Percentiles rank a stretch among this genome's conserved stretches.
phyloP scores from a whole-genome alignment of 257 asterid species.

The Verbascum thapsus region DNA sequence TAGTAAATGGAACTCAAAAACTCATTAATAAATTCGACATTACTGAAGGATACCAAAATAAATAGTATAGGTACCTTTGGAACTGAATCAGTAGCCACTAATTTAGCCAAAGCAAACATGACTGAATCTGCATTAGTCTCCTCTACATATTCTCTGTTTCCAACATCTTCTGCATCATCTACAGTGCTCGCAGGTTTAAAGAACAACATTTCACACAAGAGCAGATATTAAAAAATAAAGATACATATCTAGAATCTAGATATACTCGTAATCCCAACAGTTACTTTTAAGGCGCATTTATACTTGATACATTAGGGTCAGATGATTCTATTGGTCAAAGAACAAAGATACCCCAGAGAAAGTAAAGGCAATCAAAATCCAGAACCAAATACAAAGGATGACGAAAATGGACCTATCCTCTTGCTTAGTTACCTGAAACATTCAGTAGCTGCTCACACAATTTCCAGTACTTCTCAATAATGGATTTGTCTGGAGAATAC shows the following conservation, averaged over 20 bases:
- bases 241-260: not conserved
- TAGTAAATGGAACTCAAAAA: conserved; percentile 13
- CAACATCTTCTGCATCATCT: conserved; percentile 84
- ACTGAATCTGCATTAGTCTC: conserved; percentile 81
- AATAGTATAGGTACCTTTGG: conserved; percentile 56
- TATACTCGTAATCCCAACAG: conserved; percentile 4
- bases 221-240: conserved; percentile 2
- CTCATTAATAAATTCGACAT: not conserved
- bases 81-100: conserved; percentile 76
- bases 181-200: conserved; percentile 31
- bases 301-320: not conserved
- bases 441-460: conserved; percentile 73
- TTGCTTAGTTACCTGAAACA: conserved; percentile 60
- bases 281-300: conserved; percentile 11
- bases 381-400: not conserved
- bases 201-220: conserved; percentile 21
- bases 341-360: conserved; percentile 8
- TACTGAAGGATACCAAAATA: conserved; percentile 12
- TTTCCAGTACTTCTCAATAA: conserved; percentile 75
- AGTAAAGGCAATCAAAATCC: not conserved
- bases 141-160: conserved; percentile 80
- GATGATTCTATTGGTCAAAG: conserved; percentile 17
- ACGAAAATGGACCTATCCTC: no score
- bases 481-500: conserved; percentile 57
- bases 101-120: conserved; percentile 75